Base-by-base conservation (phyloP, 345 rosid genomes). In the Lumnitzera littorea region DNA sequence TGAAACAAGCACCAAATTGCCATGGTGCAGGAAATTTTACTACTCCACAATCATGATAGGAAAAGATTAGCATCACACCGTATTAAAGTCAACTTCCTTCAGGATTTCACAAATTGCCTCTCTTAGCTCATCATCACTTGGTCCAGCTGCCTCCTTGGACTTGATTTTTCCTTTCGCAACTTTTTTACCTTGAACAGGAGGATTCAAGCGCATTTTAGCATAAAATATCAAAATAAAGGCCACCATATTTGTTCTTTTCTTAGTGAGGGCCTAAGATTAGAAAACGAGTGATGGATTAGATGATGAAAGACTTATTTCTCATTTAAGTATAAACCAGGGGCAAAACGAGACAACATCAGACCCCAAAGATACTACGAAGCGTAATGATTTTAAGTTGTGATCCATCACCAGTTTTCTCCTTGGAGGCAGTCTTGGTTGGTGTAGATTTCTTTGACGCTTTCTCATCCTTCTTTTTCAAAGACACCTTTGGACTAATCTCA, bases 21-120 rank as follows among this genome's bases (percentile, higher is more conserved):
- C 10, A 15, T 24, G 17, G 12, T 15, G 23, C 36, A 53, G 29
- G 7, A 23, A 3, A 53, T 11, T 23, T 23, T 9, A 53, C 4
- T 53, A 11, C 27, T 5, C 43, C 9, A 36, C 43, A 36, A 58
- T 43, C 48, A 1, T n/a, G 14, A 12, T 11, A 48, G 2, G 14
- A n/a, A 17, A 13, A 13, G 12, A 51, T 14, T 5, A 5, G 50
- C 11, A 24, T 68, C 91, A 69, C 63, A 91, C 96, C 58, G 91
- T 91, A 63, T 84, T 86, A 71, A 91, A 91, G 75, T 91, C 96
- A 68, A 91, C 96, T 58, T 74, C 78, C 68, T 83, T 83, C n/a
- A 91, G 85, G 72, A 82, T 87, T 73, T 80, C 89, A 73, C 84
- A 67, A 46, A 82, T 83, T 48, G 91, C 86, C 70, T 67, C 75